Evolutionary conservation across 139 green algal genomes (phyloP).

Genomic region (Picochlorum sp.): DNA sequence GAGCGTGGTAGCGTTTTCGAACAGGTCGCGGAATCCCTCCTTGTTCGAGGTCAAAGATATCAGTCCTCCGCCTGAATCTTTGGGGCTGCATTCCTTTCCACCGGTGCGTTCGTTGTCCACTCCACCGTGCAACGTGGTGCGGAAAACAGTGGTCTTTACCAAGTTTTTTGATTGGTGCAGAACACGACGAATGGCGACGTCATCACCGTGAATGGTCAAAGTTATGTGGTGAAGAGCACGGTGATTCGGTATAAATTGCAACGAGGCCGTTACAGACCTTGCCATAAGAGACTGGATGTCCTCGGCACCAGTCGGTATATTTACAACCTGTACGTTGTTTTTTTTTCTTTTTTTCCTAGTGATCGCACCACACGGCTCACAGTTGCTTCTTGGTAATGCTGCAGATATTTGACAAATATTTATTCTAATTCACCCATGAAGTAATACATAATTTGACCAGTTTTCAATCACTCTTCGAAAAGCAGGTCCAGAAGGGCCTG

Average conservation of each 20-base stretch:
- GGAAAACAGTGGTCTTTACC: background rate
- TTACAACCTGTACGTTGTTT: slow-evolving; percentile 3
- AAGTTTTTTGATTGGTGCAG: slow-evolving; percentile 3
- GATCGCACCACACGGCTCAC: background rate
- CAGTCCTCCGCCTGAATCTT: slow-evolving; percentile 21
- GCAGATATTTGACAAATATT: slow-evolving; percentile 3
- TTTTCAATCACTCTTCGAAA: background rate
- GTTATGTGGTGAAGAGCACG: slow-evolving; percentile 23
- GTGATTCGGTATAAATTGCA: slow-evolving; percentile 40
- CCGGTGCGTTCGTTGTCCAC: slow-evolving; percentile 10
- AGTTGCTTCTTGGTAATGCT: background rate
- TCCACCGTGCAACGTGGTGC: background rate
- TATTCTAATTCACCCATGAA: background rate
- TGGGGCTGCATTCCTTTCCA: slow-evolving; percentile 37
- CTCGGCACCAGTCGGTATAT: slow-evolving; percentile 27
- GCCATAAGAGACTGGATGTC: slow-evolving; percentile 37
- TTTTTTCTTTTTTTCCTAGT: background rate
- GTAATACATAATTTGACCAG: background rate
- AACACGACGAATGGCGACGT: slow-evolving; percentile 48
- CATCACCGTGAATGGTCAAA: slow-evolving; percentile 33
- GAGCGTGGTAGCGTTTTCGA: too few species aligned
- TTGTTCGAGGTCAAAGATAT: slow-evolving; percentile 33
- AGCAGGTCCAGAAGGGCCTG: background rate
- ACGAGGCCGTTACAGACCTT: slow-evolving; percentile 32
- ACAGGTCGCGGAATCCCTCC: too few species aligned